phyloP scores from a whole-genome alignment of 106 monocot species.

The Chionographis japonica region DNA sequence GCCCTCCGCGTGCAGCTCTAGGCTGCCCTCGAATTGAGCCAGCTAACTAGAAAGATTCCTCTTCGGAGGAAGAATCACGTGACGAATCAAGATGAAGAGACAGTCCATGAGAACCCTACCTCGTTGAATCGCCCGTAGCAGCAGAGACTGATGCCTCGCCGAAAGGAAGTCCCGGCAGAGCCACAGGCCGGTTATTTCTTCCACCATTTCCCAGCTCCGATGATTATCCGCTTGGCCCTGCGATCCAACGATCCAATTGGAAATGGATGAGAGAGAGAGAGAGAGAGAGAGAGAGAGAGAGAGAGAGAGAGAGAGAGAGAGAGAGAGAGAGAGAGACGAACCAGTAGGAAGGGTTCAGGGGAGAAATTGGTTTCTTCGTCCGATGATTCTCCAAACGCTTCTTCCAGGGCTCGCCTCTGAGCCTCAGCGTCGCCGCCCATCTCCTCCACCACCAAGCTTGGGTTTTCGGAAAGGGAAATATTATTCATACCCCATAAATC shows the following conservation, averaged over 20 bases:
- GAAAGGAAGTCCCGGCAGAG: slow-evolving; percentile 31
- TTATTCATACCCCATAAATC: too few relatives aligned
- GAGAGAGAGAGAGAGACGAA: too few relatives aligned
- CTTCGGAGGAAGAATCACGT: too few relatives aligned
- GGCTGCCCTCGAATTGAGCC: too few relatives aligned
- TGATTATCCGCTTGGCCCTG: background rate
- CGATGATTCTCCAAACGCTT: slow-evolving; percentile 25
- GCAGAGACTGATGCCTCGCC: slow-evolving; percentile 11
- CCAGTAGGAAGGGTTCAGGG: background rate
- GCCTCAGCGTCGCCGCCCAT: slow-evolving; percentile 5
- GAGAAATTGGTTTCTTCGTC: background rate
- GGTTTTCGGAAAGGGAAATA: too few relatives aligned
- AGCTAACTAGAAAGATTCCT: too few relatives aligned
- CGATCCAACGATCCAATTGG: background rate
- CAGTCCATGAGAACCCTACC: slow-evolving; percentile 6
- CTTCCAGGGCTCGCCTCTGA: slow-evolving; percentile 4
- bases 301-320: background rate
- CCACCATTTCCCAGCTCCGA: slow-evolving; percentile 22
- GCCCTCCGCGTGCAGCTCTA: too few relatives aligned
- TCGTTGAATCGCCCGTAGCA: slow-evolving; percentile 24
- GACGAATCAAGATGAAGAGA: too few relatives aligned
- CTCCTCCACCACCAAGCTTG: too few relatives aligned
- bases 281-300: background rate
- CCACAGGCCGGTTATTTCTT: slow-evolving; percentile 26
- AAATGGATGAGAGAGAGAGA: background rate